Conservation (phyloP, 257 asterid genomes). For the Plectranthus barbatus region DNA sequence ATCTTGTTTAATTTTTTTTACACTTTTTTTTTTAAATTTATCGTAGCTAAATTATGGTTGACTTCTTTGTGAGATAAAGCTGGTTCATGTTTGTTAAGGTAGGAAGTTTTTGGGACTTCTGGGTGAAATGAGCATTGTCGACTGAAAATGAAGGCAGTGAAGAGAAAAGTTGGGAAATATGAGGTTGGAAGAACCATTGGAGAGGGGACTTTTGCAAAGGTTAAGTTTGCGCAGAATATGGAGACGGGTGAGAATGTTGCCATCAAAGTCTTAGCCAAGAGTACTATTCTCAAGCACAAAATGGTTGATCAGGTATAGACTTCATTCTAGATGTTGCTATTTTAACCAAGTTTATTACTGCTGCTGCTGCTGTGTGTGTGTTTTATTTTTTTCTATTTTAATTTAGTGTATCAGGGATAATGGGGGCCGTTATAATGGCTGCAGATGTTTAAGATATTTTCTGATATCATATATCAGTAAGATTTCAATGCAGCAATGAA, state of each 20-base stretch:
- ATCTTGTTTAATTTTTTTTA: no score
- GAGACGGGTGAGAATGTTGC: constrained; percentile 78
- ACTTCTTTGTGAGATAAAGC: not conserved
- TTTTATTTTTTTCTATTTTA: no score
- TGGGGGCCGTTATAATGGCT: not conserved
- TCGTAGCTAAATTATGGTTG: not conserved
- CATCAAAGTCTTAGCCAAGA: constrained; percentile 76
- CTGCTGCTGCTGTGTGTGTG: not conserved
- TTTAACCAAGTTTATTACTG: not conserved
- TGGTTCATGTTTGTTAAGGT: constrained; percentile 5
- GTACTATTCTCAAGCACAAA: constrained; percentile 78
- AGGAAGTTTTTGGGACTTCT: not conserved
- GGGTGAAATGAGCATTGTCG: constrained; percentile 30
- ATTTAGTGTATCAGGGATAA: not conserved
- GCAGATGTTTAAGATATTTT: not conserved
- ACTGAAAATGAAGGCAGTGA: constrained; percentile 42
- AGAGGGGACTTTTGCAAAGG: constrained; percentile 90
- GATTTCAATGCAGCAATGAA: not conserved
- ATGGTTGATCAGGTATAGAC: constrained; percentile 79
- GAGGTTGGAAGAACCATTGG: constrained; percentile 88
- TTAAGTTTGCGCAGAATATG: constrained; percentile 70
- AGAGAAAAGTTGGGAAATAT: constrained; percentile 73
- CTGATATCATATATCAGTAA: not conserved
- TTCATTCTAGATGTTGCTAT: not conserved
- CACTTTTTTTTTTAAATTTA: constrained; percentile 4